These are phyloP conservation scores for Cryphonectria nitschkei DNA, from an alignment of 2,329 filamentous ascomycete genomes.

Conservation along the genomic window DNA sequence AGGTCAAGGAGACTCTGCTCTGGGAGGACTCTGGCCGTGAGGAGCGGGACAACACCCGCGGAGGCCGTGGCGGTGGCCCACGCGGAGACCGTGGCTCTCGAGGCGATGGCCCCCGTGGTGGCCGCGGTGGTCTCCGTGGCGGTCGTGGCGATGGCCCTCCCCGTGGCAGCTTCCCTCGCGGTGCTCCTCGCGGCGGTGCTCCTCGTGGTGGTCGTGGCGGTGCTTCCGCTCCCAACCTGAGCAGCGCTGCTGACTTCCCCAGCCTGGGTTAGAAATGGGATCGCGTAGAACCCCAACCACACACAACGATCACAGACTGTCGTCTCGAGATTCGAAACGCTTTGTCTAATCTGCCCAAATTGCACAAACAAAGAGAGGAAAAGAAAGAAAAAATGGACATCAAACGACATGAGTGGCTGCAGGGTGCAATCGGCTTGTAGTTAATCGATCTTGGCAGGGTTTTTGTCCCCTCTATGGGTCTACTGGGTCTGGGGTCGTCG, in stretches of 20 bases:
- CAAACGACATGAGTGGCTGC: conserved; percentile 8
- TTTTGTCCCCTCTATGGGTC: conserved; percentile 14
- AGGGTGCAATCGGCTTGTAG: conserved; percentile 8
- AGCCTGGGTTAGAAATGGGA: conserved; percentile 49
- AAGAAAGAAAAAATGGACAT: conserved; percentile 12
- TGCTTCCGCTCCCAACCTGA: conserved; percentile 54
- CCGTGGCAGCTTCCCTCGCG: conserved; percentile 45
- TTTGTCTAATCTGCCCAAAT: conserved; percentile 1
- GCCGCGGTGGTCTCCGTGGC: conserved; percentile 53
- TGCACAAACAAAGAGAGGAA: neutral
- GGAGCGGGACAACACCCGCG: conserved; percentile 55
- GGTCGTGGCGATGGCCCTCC: conserved; percentile 47
- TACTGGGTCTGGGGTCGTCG: conserved; percentile 17
- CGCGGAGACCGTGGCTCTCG: conserved; percentile 51
- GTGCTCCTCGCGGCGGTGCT: conserved; percentile 47
- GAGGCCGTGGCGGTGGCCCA: conserved; percentile 55
- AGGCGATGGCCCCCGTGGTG: conserved; percentile 49
- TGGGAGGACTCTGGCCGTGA: conserved; percentile 41
- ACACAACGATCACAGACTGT: conserved; percentile 21
- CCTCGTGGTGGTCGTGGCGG: conserved; percentile 49
- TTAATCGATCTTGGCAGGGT: conserved; percentile 18
- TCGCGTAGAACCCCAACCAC: neutral
- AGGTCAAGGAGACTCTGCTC: conserved; percentile 71
- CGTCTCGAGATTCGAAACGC: conserved; percentile 14
- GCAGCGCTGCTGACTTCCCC: conserved; percentile 63